These are phyloP conservation scores for Xylariaceae sp. DNA, from an alignment of 2,329 filamentous ascomycete species.

Conservation along the genomic window DNA sequence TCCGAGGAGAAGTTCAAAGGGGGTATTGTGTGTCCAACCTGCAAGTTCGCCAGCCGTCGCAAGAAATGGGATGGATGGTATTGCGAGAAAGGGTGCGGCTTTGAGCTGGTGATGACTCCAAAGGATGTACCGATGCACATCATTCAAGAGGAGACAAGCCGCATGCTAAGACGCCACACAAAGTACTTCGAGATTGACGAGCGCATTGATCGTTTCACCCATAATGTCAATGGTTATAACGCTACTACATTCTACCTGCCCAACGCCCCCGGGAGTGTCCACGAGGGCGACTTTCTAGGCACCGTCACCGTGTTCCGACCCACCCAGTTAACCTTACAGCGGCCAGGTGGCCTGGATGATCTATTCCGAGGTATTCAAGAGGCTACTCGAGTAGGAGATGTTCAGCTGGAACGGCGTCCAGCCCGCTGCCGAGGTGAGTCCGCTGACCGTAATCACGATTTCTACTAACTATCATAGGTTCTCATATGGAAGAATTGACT, in stretches of 20 bases:
- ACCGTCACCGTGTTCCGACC: slow-evolving; percentile 62
- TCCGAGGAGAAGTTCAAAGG: slow-evolving; percentile 59
- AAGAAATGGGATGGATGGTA: slow-evolving; percentile 66
- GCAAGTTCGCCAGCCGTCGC: slow-evolving; percentile 66
- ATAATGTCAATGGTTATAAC: slow-evolving; percentile 43
- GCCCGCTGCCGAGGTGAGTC: slow-evolving; percentile 44
- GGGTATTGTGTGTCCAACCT: slow-evolving; percentile 71
- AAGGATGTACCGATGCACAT: slow-evolving; percentile 26
- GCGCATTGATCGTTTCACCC: background rate
- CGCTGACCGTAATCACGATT: slow-evolving; percentile 15
- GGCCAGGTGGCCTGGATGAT: slow-evolving; percentile 63
- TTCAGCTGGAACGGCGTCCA: slow-evolving; percentile 53
- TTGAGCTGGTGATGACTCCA: slow-evolving; percentile 39
- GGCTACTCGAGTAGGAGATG: slow-evolving; percentile 37
- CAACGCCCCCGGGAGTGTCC: slow-evolving; percentile 37
- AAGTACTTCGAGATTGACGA: slow-evolving; percentile 9
- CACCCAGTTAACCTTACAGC: slow-evolving; percentile 56
- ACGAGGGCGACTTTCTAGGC: slow-evolving; percentile 48
- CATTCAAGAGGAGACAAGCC: slow-evolving; percentile 29
- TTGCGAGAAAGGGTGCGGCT: slow-evolving; percentile 63
- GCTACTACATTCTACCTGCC: slow-evolving; percentile 45
- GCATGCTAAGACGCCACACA: background rate
- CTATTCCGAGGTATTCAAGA: slow-evolving; percentile 60
- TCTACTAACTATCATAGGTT: slow-evolving; percentile 37
- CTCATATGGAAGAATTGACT: slow-evolving; percentile 51